Evolutionary conservation across 108 stramenopile species (phyloP).

Genomic region (Skeletonema marinoi): DNA sequence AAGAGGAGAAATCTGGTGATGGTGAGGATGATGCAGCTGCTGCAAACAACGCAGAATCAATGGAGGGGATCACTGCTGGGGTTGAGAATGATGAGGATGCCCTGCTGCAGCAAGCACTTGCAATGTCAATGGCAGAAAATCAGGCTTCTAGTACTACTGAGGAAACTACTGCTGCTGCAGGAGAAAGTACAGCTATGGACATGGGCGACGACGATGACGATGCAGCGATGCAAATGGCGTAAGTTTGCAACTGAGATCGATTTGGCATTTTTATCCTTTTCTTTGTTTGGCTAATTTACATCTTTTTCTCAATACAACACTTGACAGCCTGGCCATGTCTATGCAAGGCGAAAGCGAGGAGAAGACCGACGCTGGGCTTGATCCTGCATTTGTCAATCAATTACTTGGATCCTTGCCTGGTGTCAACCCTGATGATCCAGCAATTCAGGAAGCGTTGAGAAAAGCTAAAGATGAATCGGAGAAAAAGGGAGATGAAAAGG

Average conservation of each 20-base stretch:
- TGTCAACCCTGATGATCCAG: constrained; percentile 92
- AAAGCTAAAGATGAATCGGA: constrained; percentile 44
- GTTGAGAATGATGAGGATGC: constrained; percentile 83
- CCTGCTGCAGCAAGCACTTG: constrained; percentile 93
- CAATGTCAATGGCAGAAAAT: constrained; percentile 95
- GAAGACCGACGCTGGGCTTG: constrained; percentile 44
- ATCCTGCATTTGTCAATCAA: constrained; percentile 71
- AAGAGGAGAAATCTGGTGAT: constrained; percentile 24
- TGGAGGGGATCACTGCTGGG: constrained; percentile 41
- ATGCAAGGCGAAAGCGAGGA: constrained; percentile 67
- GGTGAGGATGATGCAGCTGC: constrained; percentile 44
- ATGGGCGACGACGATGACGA: constrained; percentile 80
- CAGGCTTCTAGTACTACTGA: constrained; percentile 48
- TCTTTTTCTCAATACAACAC: not conserved
- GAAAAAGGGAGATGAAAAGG: constrained; percentile 56
- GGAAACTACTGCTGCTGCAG: constrained; percentile 32
- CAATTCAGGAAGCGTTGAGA: constrained; percentile 83
- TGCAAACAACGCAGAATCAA: constrained; percentile 38
- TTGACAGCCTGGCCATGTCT: constrained; percentile 70
- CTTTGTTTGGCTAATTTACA: not conserved
- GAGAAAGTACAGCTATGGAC: constrained; percentile 15
- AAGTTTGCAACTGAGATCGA: not conserved
- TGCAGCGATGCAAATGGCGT: constrained; percentile 88
- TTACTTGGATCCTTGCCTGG: constrained; percentile 87
- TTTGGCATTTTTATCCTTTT: not conserved